Percentiles rank a stretch among this genome's conserved stretches.
Conservation (phyloP, 306 rosid genomes). For the Albizia julibrissin region DNA sequence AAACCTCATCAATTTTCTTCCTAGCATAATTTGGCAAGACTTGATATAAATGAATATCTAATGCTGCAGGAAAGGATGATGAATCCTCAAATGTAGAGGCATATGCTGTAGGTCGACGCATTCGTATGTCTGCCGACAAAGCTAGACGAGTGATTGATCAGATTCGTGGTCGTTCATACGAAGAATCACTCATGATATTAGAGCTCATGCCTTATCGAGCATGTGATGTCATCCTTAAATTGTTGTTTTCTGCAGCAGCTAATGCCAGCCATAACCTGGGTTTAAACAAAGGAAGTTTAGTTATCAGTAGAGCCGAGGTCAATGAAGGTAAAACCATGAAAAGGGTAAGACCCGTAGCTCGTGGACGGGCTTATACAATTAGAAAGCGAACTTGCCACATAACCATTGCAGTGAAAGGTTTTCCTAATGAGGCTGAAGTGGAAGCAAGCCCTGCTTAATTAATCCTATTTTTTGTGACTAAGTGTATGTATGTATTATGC, state of each 20-base stretch:
- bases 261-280: conserved; percentile 57
- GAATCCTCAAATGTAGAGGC: conserved; percentile 40
- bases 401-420: conserved; percentile 45
- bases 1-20: conserved; percentile 6
- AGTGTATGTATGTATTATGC: background rate
- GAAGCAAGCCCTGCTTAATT: conserved; percentile 41
- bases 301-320: conserved; percentile 54
- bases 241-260: conserved; percentile 56
- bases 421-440: conserved; percentile 34
- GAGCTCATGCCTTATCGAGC: background rate
- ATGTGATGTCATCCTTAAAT: conserved; percentile 42
- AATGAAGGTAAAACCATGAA: conserved; percentile 53
- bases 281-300: conserved; percentile 46
- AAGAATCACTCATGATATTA: background rate
- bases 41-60: conserved; percentile 2
- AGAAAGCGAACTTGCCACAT: conserved; percentile 55
- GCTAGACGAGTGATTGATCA: conserved; percentile 40
- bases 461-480: background rate
- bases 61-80: conserved; percentile 50
- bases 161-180: background rate
- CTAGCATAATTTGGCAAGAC: conserved; percentile 23
- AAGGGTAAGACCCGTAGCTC: conserved; percentile 42
- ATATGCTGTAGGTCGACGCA: conserved; percentile 41
- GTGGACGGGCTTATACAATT: conserved; percentile 41
- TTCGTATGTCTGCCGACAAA: conserved; percentile 54